Evolutionary conservation across 768 basidiomycete genomes (phyloP).

Genomic region (Leccinum ochraceum): DNA sequence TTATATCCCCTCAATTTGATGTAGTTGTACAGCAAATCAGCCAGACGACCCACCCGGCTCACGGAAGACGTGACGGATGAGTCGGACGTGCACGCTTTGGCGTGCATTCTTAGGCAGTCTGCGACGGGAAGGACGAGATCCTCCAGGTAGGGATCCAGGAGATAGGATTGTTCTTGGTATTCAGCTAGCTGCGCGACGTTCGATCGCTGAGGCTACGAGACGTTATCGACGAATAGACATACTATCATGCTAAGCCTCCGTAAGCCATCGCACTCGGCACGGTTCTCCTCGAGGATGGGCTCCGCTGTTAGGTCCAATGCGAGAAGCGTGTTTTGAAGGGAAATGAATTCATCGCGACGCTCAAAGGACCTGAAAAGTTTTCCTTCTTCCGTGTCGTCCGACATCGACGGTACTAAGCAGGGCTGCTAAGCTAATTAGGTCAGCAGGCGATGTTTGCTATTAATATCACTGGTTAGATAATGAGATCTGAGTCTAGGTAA

Average conservation of each 20-base stretch:
- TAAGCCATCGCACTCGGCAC: constrained; percentile 41
- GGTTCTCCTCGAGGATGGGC: constrained; percentile 45
- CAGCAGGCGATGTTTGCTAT: constrained; percentile 13
- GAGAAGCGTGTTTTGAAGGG: constrained; percentile 53
- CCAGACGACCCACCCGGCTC: constrained; percentile 51
- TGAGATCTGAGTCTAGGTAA: too few relatives aligned
- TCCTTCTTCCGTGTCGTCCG: constrained; percentile 43
- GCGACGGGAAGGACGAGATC: constrained; percentile 75
- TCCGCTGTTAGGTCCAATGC: constrained; percentile 44
- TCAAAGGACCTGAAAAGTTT: constrained; percentile 60
- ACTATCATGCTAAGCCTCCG: constrained; percentile 53
- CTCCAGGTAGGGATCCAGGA: constrained; percentile 89
- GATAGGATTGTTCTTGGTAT: constrained; percentile 92
- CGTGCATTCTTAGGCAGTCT: constrained; percentile 56
- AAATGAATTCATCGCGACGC: constrained; percentile 57
- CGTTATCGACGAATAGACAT: constrained; percentile 29
- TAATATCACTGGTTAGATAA: too few relatives aligned
- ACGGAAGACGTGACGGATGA: constrained; percentile 30
- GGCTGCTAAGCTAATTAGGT: constrained; percentile 20
- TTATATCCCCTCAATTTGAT: constrained; percentile 91
- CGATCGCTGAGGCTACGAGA: constrained; percentile 3
- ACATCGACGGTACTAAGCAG: constrained; percentile 27
- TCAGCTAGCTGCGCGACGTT: constrained; percentile 62
- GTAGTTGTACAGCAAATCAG: constrained; percentile 71
- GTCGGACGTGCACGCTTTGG: constrained; percentile 41